These are phyloP conservation scores for Cystoderma amianthinum DNA, from an alignment of 768 basidiomycete genomes.

Conservation along the genomic window DNA sequence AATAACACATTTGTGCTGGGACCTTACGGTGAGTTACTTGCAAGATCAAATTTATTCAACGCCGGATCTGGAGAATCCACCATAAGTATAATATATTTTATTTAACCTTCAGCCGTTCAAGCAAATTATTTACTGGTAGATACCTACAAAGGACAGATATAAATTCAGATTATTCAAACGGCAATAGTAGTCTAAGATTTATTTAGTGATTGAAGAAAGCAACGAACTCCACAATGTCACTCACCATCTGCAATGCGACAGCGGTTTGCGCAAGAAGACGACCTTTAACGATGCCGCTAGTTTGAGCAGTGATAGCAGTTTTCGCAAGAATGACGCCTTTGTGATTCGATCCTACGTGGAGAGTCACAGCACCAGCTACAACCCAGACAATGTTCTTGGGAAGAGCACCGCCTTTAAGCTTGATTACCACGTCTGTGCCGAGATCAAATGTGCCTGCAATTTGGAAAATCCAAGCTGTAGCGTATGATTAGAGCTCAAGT, in stretches of 20 bases:
- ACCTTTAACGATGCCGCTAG: conserved; percentile 10
- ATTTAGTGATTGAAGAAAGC: too few relatives aligned
- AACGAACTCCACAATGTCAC: too few relatives aligned
- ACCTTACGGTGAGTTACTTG: too few relatives aligned
- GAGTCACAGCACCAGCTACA: conserved; percentile 7
- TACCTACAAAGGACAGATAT: too few relatives aligned
- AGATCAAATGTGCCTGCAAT: conserved; percentile 8
- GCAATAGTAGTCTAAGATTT: too few relatives aligned
- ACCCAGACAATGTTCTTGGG: conserved; percentile 14
- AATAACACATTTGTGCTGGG: too few relatives aligned
- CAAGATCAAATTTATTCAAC: too few relatives aligned
- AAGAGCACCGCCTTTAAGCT: conserved; percentile 12
- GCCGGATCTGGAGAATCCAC: too few relatives aligned
- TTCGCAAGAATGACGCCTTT: conserved; percentile 11
- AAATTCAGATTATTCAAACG: too few relatives aligned
- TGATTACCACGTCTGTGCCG: conserved; percentile 4
- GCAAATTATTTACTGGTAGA: too few relatives aligned
- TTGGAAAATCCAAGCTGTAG: conserved; percentile 15
- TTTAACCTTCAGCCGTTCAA: too few relatives aligned
- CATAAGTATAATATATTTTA: too few relatives aligned
- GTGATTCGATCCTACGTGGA: conserved; percentile 8
- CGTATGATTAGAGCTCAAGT: not conserved
- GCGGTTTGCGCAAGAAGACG: conserved; percentile 13
- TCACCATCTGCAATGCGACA: conserved; percentile 9
- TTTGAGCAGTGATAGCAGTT: conserved; percentile 8